Base-by-base conservation (phyloP, 78 protist genomes). In the Diacronema lutheri region DNA sequence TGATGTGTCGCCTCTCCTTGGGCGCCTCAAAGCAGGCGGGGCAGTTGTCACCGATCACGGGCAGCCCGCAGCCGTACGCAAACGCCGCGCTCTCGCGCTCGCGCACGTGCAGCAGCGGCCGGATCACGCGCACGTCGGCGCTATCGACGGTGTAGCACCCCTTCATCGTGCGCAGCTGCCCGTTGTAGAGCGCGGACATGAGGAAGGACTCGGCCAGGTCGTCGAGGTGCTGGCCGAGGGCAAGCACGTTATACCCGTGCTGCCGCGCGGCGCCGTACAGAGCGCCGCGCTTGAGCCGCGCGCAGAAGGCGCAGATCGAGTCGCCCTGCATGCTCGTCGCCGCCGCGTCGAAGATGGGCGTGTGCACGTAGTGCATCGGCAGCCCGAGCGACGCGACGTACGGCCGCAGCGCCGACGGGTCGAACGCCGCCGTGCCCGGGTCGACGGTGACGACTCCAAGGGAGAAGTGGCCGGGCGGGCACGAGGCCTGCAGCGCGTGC, bases 1-100 rank as follows among this genome's bases (percentile, higher is more conserved):
- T 95, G 38, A 94, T 79, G 64, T 95, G 83, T 44, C 82, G 80
- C 20, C 97, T 81, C 35, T 90, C 93, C 83, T 93, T 93, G 19
- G 97, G 97, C 12, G 88, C 90, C 44, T 84, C 88, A 26, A 84
- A 84, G 44, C 97, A 95, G 7, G 96, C 97, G 10, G 97, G 97
- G 77, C 97, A 95, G 81, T 92, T 95, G 33, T 95, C 97, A 21
- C 38, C 4, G 16, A 95, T 93, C 13, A 95, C 88, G 7, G 97
- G 97, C 61, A 95, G 86, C n/a, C 58, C 65, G 76, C 41, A 19
- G 55, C 35, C 4, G n/a, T 55, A 68, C 19, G 97, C 93, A 64
- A 91, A 92, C 9, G 31, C 76, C 56, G 90, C 68, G n/a, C 86
- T 35, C 74, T 58, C 84, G 35, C 38, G 21, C 62, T 94, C 96